Conservation (phyloP, 2,329 filamentous ascomycete species). For the Lasiodiplodia sp. region DNA sequence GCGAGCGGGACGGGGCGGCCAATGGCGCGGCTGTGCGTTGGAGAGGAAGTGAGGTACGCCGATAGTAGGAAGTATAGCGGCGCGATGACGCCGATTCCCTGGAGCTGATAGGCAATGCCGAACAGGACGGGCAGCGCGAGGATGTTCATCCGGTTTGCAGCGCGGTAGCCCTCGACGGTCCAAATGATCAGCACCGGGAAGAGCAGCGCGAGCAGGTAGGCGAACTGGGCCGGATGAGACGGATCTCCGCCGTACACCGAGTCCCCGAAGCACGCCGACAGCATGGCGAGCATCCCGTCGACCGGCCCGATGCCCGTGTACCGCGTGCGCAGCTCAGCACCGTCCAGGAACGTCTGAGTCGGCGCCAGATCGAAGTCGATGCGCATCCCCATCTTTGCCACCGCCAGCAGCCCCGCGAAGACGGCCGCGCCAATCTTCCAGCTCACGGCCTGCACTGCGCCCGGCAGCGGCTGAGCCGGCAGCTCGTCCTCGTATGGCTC, state of each 20-base stretch:
- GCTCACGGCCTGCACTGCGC: background rate
- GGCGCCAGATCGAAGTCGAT: background rate
- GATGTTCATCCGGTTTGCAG: background rate
- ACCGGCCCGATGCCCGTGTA: background rate
- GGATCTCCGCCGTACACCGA: background rate
- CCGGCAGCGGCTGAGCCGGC: conserved; percentile 6
- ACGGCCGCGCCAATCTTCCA: background rate
- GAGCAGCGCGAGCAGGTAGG: conserved; percentile 23
- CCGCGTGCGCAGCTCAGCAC: background rate
- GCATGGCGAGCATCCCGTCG: background rate
- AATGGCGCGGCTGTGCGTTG: conserved; percentile 31
- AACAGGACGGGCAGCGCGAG: conserved; percentile 11
- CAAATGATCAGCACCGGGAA: conserved; percentile 21
- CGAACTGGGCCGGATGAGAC: conserved; percentile 18
- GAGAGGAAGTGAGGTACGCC: conserved; percentile 32
- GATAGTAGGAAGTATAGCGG: conserved; percentile 38
- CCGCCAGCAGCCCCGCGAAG: background rate
- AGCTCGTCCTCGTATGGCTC: conserved; percentile 10
- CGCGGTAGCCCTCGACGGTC: conserved; percentile 29
- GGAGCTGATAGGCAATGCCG: conserved; percentile 28
- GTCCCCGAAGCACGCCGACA: background rate
- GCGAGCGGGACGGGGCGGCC: conserved; percentile 31
- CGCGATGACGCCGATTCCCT: conserved; percentile 32
- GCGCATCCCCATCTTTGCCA: background rate
- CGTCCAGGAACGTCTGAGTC: background rate